phyloP scores from a whole-genome alignment of 2,329 filamentous ascomycete genomes.

The Talaromyces verruculosus region DNA sequence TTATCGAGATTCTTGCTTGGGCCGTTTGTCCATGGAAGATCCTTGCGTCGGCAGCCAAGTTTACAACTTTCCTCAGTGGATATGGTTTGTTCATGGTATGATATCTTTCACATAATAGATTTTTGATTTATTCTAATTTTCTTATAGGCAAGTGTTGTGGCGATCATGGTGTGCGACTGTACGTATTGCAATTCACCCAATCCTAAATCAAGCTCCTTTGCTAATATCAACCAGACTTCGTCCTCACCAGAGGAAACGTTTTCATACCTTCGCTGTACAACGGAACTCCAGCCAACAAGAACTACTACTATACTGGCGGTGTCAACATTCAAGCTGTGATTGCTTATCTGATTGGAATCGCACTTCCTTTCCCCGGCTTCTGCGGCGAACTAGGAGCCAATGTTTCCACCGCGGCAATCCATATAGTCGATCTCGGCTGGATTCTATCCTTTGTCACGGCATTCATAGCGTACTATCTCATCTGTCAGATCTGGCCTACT shows the following conservation, averaged over 20 bases:
- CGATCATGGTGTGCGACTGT: conserved; percentile 54
- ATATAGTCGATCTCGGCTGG: conserved; percentile 40
- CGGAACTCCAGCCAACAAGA: conserved; percentile 30
- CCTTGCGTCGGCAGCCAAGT: conserved; percentile 53
- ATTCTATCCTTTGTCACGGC: conserved; percentile 35
- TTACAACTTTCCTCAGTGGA: conserved; percentile 62
- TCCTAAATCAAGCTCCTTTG: background rate
- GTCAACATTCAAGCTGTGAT: conserved; percentile 40
- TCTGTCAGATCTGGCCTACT: conserved; percentile 44
- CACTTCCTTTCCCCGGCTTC: conserved; percentile 39
- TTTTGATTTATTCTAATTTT: background rate
- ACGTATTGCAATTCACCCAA: background rate
- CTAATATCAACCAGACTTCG: conserved; percentile 41
- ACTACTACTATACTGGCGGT: conserved; percentile 37
- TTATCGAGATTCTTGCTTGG: conserved; percentile 56
- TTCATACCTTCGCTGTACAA: conserved; percentile 37
- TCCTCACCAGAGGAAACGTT: conserved; percentile 26
- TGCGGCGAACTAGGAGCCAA: conserved; percentile 34
- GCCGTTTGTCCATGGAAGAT: conserved; percentile 63
- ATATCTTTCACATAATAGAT: background rate
- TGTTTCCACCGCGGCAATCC: conserved; percentile 32
- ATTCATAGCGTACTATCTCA: conserved; percentile 34
- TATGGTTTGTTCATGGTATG: conserved; percentile 62
- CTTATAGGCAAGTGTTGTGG: conserved; percentile 44
- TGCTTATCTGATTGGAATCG: conserved; percentile 37